Evolutionary conservation across 2,329 filamentous ascomycete species (phyloP).

Genomic region (Epichloe sibirici): DNA sequence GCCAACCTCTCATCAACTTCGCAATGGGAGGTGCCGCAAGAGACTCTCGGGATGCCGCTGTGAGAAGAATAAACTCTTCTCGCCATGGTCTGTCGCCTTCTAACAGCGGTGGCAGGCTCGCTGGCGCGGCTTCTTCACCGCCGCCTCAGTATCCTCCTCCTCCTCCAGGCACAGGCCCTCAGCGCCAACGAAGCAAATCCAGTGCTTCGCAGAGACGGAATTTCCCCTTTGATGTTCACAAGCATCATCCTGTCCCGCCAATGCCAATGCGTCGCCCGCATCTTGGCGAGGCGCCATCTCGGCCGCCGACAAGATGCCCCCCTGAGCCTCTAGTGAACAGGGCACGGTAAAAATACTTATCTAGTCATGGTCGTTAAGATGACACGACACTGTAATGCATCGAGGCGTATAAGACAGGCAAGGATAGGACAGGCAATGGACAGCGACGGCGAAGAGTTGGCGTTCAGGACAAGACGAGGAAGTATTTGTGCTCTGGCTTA

Average conservation of each 20-base stretch:
- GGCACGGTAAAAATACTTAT: slow-evolving; percentile 10
- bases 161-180: slow-evolving; percentile 1
- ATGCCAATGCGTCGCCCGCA: slow-evolving; percentile 14
- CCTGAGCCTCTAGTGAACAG: slow-evolving; percentile 20
- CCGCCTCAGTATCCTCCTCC: slow-evolving; percentile 16
- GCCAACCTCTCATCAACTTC: slow-evolving; percentile 34
- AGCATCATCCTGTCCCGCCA: slow-evolving; percentile 14
- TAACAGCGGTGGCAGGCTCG: not conserved
- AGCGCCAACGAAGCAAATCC: slow-evolving; percentile 1
- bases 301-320: slow-evolving; percentile 8
- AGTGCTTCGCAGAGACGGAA: slow-evolving; percentile 1
- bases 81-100: slow-evolving; percentile 6
- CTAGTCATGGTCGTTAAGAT: not conserved
- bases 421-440: not conserved
- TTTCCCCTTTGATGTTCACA: slow-evolving; percentile 1
- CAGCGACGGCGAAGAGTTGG: not conserved
- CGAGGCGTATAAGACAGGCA: not conserved
- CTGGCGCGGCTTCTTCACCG: slow-evolving; percentile 5
- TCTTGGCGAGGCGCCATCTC: slow-evolving; percentile 2
- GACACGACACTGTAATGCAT: not conserved
- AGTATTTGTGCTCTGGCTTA: too few relatives aligned
- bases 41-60: slow-evolving; percentile 3
- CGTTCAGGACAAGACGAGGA: not conserved
- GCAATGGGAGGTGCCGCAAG: slow-evolving; percentile 20
- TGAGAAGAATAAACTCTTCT: slow-evolving; percentile 2